These are phyloP conservation scores for Kalaharituber pfeilii DNA, from an alignment of 2,329 filamentous ascomycete species.

Conservation along the genomic window DNA sequence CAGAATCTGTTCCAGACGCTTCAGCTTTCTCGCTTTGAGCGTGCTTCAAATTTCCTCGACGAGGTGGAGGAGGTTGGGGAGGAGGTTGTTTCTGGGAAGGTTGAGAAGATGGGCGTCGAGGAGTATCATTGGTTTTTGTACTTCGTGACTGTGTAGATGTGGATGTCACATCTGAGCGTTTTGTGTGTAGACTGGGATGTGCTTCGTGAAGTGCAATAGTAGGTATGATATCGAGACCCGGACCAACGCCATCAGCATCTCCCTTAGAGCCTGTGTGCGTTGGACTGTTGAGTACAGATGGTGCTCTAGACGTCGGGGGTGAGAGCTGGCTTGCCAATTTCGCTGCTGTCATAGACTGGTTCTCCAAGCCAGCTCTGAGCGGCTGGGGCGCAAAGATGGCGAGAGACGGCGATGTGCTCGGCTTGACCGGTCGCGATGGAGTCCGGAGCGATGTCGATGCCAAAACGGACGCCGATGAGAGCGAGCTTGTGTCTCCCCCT, in stretches of 20 bases:
- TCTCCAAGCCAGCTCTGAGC: conserved; percentile 1
- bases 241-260: too few relatives aligned
- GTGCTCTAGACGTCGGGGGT: conserved; percentile 4
- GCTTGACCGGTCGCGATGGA: too few relatives aligned
- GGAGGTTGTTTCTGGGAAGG: background rate
- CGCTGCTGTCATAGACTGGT: conserved; percentile 13
- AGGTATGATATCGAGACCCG: too few relatives aligned
- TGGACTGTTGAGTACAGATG: background rate
- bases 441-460: too few relatives aligned
- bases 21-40: background rate
- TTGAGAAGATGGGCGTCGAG: too few relatives aligned
- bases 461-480: too few relatives aligned
- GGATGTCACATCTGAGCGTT: background rate
- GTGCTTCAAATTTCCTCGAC: background rate
- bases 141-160: background rate
- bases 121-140: background rate
- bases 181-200: background rate
- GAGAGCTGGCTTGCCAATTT: conserved; percentile 14
- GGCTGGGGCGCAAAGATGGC: conserved; percentile 5
- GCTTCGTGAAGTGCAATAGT: background rate
- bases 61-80: background rate
- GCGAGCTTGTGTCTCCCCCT: background rate
- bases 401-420: background rate
- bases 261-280: background rate
- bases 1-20: conserved; percentile 2